A percentile compares a stretch with the other conserved stretches of the same genome.
Conservation (phyloP, 225 moss, liverwort and hornwort genomes). For the Marchantia polymorpha region DNA sequence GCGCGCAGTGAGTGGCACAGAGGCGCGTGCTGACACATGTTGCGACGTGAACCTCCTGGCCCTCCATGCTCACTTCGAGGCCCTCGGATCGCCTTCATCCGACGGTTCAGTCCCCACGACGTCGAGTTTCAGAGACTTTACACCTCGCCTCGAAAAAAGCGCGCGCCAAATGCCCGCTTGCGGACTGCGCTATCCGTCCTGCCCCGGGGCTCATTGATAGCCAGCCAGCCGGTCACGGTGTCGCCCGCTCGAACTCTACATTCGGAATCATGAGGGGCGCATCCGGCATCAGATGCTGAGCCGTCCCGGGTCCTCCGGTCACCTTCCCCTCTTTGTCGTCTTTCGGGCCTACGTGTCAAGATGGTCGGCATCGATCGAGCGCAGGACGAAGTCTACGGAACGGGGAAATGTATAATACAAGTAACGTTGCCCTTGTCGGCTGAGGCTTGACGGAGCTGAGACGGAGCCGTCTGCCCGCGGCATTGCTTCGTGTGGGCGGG, state of each 20-base stretch:
- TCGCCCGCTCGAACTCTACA: neutral
- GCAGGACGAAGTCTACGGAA: too few relatives aligned
- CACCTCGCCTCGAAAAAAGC: neutral
- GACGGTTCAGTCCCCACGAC: neutral
- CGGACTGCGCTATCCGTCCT: neutral
- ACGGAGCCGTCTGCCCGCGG: too few relatives aligned
- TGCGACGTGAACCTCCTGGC: neutral
- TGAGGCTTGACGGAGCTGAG: too few relatives aligned
- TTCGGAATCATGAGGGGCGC: neutral
- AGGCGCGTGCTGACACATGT: neutral
- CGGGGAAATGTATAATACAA: too few relatives aligned
- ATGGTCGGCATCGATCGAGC: too few relatives aligned
- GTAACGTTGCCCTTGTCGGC: too few relatives aligned
- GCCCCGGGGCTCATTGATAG: too few relatives aligned
- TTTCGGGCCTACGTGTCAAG: too few relatives aligned
- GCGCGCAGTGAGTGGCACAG: neutral
- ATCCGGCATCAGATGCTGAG: neutral
- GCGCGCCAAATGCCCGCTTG: neutral
- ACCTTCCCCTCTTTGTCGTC: too few relatives aligned
- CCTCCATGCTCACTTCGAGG: neutral
- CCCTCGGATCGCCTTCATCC: neutral
- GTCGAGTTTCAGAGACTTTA: neutral
- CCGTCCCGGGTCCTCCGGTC: too few relatives aligned
- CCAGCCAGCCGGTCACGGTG: neutral
- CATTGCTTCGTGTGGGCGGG: too few relatives aligned